A percentile compares a stretch with the other conserved stretches of the same genome.
Evolutionary conservation across 2,329 filamentous ascomycete species (phyloP).

Genomic region (Epicoccum sorghinum): DNA sequence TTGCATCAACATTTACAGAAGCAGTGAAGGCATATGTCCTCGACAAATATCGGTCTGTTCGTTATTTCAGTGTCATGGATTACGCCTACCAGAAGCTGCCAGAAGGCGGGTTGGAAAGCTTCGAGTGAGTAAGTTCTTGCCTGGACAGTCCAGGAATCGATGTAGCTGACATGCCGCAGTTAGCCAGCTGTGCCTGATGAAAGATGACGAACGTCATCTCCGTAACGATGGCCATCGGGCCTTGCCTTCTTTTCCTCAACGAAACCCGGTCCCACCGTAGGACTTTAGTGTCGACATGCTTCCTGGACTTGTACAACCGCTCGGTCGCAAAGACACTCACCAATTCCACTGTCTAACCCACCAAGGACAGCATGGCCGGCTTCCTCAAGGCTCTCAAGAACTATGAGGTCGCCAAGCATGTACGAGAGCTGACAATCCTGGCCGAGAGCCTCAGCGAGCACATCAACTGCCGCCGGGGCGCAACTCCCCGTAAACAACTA

Average conservation of each 20-base stretch:
- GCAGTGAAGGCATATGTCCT: background rate
- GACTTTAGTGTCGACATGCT: background rate
- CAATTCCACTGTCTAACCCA: slow-evolving; percentile 10
- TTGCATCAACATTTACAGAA: background rate
- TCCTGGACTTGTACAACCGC: background rate
- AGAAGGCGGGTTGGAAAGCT: too few relatives aligned
- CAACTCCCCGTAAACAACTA: too few relatives aligned
- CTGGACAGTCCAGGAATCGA: too few relatives aligned
- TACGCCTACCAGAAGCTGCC: background rate
- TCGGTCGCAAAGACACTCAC: background rate
- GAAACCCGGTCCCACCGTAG: too few relatives aligned
- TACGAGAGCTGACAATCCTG: slow-evolving; percentile 15
- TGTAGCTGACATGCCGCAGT: too few relatives aligned
- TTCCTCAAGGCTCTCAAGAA: background rate
- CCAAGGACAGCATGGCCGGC: slow-evolving; percentile 4
- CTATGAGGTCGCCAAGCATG: background rate
- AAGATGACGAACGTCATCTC: too few relatives aligned
- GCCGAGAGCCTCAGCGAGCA: slow-evolving; percentile 15
- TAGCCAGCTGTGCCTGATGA: too few relatives aligned
- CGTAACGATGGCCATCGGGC: too few relatives aligned
- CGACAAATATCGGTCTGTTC: background rate
- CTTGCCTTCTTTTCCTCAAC: too few relatives aligned
- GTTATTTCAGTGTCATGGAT: background rate
- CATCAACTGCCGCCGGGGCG: background rate
- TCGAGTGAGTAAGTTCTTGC: too few relatives aligned